A percentile compares a stretch with the other conserved stretches of the same genome.
These are phyloP conservation scores for Paralagenidium karlingii DNA, from an alignment of 352 stramenopile genomes.

Conservation along the genomic window DNA sequence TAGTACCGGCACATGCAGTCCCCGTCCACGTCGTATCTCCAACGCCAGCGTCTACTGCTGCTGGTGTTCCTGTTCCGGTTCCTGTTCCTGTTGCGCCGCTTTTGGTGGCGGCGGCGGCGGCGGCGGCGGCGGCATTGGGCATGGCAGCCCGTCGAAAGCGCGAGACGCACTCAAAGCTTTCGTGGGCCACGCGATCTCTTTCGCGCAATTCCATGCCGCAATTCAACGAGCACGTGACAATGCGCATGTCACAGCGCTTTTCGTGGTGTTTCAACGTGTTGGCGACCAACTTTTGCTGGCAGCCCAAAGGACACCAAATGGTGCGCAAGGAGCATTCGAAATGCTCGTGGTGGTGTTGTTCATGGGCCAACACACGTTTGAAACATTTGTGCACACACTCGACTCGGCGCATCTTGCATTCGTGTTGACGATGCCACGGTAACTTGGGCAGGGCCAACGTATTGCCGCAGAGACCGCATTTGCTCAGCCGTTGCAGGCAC, in stretches of 20 bases:
- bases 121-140: too few relatives aligned
- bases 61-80: too few relatives aligned
- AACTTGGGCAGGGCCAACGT: constrained; percentile 17
- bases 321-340: constrained; percentile 41
- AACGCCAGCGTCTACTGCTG: too few relatives aligned
- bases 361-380: constrained; percentile 30
- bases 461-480: constrained; percentile 41
- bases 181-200: constrained; percentile 37
- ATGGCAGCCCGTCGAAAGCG: too few relatives aligned
- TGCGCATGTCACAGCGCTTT: constrained; percentile 38
- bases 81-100: too few relatives aligned
- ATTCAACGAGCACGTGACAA: constrained; percentile 28
- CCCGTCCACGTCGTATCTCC: too few relatives aligned
- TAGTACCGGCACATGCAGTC: too few relatives aligned
- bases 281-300: constrained; percentile 27
- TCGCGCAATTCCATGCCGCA: constrained; percentile 54
- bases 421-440: constrained; percentile 18
- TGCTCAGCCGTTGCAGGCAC: constrained; percentile 27
- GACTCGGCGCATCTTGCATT: constrained; percentile 52
- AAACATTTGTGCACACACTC: constrained; percentile 34
- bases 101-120: too few relatives aligned
- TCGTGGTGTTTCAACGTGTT: constrained; percentile 42
- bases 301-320: constrained; percentile 59
- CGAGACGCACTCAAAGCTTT: too few relatives aligned
- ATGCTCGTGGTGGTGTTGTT: constrained; percentile 38